Evolutionary conservation across 306 rosid species (phyloP).

Genomic region (Cicer bijugum): DNA sequence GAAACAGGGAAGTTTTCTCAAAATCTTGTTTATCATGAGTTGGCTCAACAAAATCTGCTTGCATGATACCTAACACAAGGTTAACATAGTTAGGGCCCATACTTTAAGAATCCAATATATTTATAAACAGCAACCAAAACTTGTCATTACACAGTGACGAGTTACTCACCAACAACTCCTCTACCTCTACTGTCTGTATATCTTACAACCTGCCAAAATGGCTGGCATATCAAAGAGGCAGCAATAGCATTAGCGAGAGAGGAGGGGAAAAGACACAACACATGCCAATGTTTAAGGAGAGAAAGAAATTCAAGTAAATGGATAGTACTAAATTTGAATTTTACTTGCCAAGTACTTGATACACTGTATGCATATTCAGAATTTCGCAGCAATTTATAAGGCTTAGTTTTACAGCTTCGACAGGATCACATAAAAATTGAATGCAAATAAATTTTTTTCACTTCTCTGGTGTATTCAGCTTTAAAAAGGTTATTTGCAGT

Average conservation of each 20-base stretch:
- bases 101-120: neutral
- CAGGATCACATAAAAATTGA: neutral
- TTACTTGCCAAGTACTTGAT: constrained; percentile 2
- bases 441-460: neutral
- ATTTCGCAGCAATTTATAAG: neutral
- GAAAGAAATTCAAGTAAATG: neutral
- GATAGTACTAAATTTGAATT: neutral
- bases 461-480: neutral
- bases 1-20: constrained; percentile 85
- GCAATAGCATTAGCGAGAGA: constrained; percentile 26
- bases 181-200: constrained; percentile 66
- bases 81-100: constrained; percentile 38
- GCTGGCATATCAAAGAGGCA: constrained; percentile 63
- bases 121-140: constrained; percentile 32
- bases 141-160: constrained; percentile 10
- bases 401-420: constrained; percentile 6
- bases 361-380: neutral
- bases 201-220: constrained; percentile 88
- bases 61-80: constrained; percentile 68
- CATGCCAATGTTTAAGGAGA: neutral
- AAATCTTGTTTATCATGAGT: constrained; percentile 96
- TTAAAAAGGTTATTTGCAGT: constrained; percentile 3
- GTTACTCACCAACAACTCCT: constrained; percentile 85
- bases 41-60: constrained; percentile 89
- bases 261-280: neutral